Evolutionary conservation across 1,284 basidiomycete species (phyloP), one percentile per base, ranked within the genome.

Genomic region (Ustilago tritici): DNA sequence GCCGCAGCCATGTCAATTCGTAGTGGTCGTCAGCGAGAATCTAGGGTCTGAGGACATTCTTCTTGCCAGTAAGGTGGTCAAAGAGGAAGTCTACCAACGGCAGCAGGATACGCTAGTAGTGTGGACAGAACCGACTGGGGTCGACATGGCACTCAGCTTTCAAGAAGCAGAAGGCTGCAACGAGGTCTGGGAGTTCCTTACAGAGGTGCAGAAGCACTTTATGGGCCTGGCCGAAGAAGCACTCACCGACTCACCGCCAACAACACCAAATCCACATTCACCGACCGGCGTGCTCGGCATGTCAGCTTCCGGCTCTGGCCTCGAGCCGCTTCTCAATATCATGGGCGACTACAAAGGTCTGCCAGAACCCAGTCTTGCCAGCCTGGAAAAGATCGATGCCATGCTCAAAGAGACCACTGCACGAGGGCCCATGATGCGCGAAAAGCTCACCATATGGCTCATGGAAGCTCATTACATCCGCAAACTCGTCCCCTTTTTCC

Each of bases 131-230:
- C 93, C 93, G 0, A 92, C 95, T 77, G 94, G 95, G 31, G 91
- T 92, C 31, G 96, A 99, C 87, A 95, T 97, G 87, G 97, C 97
- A 3, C 89, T 99, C 57, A 97, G 95, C 78, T 99, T 99, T 83
- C 96, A 98, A 85, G 96, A 98, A 83, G 91, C 94, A 0, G 93
- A 96, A 74, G 97, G 96, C 38, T 99, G 96, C 83, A 90, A 92
- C 54, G 96, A 98, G 88, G 93, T 99, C 56, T 99, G 96, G 96
- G 93, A 93, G 82, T 99, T 99, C 87, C 95, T 99, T 81, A 89
- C 91, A 75, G 94, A 98, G 82, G 95, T 98, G n/a, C 95, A 97
- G 85, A 90, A 91, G 73, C 92, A 94, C 83, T 90, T 94, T 55
- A 84, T 78, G 69, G 66, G 75, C 23, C 66, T 77, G 6, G 67